phyloP scores from a whole-genome alignment of 169 alveolate genomes.

The Amoebophrya sp. region DNA sequence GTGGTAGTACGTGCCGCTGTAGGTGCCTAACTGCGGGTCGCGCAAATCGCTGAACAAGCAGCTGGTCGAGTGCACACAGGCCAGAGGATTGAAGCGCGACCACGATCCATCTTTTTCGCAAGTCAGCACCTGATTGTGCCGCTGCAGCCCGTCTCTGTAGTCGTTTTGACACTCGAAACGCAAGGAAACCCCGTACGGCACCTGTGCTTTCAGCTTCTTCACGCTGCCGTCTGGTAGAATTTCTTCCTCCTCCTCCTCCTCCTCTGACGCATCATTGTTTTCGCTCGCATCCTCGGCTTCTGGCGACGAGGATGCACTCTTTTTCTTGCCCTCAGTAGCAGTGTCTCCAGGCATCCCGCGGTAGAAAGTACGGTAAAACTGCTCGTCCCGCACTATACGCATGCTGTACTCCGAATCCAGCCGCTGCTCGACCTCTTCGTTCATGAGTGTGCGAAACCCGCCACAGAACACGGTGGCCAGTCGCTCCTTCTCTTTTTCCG shows the following conservation, averaged over 20 bases:
- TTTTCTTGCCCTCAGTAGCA: background rate
- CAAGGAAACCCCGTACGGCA: background rate
- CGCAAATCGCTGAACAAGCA: background rate
- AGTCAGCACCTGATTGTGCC: background rate
- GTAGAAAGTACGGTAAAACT: background rate
- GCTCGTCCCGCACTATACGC: slow-evolving; percentile 12
- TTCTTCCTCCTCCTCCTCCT: background rate
- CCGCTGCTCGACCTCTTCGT: background rate
- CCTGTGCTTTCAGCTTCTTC: background rate
- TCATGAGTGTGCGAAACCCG: background rate
- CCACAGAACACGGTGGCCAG: background rate
- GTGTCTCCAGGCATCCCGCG: background rate
- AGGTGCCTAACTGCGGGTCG: background rate
- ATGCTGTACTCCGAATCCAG: background rate
- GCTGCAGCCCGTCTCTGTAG: background rate
- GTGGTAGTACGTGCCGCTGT: background rate
- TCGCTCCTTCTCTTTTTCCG: background rate
- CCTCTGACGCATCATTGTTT: background rate
- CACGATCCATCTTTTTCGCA: background rate
- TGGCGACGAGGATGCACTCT: background rate
- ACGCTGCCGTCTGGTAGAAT: background rate
- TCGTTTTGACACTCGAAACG: background rate
- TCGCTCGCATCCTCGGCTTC: background rate
- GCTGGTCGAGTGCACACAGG: background rate
- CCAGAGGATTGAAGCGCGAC: background rate